phyloP scores from a whole-genome alignment of 768 basidiomycete genomes.

The Mrakia frigida region DNA sequence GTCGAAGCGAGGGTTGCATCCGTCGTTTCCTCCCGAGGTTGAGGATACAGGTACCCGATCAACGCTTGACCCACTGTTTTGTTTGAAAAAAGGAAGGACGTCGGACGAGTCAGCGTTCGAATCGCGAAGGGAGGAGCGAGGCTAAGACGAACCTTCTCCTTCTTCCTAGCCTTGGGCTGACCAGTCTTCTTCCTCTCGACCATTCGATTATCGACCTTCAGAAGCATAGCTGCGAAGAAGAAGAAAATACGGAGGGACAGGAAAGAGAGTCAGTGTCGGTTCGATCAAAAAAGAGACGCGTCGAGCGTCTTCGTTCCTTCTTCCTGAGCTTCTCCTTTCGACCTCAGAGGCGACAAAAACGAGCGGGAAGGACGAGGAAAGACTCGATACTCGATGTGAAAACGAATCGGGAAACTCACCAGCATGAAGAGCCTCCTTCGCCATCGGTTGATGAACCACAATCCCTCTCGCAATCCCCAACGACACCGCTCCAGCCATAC shows the following conservation, averaged over 20 bases:
- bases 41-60: neutral
- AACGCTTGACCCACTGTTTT: slow-evolving; percentile 15
- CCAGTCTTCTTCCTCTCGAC: slow-evolving; percentile 98
- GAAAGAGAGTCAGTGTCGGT: neutral
- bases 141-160: neutral
- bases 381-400: too few species aligned
- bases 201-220: slow-evolving; percentile 91
- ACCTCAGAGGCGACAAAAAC: neutral
- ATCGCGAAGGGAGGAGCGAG: too few species aligned
- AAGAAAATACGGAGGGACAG: neutral
- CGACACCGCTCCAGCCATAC: slow-evolving; percentile 82
- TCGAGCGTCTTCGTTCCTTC: neutral
- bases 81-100: neutral
- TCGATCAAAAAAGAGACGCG: neutral
- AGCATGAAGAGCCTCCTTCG: slow-evolving; percentile 62
- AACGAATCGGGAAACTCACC: too few species aligned
- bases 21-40: neutral
- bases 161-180: slow-evolving; percentile 80
- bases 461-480: slow-evolving; percentile 47
- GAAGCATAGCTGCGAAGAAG: slow-evolving; percentile 50
- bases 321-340: neutral
- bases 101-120: neutral
- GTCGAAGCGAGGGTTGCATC: neutral
- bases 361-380: slow-evolving; percentile 1
- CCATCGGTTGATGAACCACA: slow-evolving; percentile 59